phyloP scores from a whole-genome alignment of 176 grass and related monocot genomes.

The Elymus sibiricus region DNA sequence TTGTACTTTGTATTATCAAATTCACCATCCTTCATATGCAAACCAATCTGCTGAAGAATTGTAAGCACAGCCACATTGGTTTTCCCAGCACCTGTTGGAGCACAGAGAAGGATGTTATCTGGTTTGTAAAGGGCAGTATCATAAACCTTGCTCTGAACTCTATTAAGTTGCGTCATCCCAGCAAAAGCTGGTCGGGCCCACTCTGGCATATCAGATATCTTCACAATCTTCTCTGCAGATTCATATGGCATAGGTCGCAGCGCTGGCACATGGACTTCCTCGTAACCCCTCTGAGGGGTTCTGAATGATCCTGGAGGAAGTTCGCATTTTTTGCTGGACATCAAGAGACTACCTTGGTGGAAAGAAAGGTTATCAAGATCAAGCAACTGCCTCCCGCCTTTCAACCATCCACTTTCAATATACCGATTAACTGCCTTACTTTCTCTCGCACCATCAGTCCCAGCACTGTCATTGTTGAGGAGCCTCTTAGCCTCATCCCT shows the following conservation, averaged over 20 bases:
- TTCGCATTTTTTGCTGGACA: constrained; percentile 84
- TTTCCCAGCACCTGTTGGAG: constrained; percentile 95
- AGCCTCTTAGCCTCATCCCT: constrained; percentile 87
- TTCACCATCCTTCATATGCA: constrained; percentile 67
- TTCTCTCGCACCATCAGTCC: constrained; percentile 30
- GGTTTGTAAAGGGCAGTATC: constrained; percentile 74
- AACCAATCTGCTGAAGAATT: constrained; percentile 83
- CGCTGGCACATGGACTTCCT: constrained; percentile 78
- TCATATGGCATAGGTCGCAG: constrained; percentile 59
- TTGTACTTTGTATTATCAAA: constrained; percentile 82
- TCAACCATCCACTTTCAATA: constrained; percentile 73
- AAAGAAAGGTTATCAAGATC: constrained; percentile 89
- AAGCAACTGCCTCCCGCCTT: constrained; percentile 73
- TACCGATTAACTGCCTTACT: constrained; percentile 44
- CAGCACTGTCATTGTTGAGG: constrained; percentile 53
- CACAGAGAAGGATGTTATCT: constrained; percentile 85
- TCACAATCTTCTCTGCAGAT: constrained; percentile 69
- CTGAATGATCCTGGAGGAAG: constrained; percentile 69
- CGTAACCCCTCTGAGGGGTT: constrained; percentile 74
- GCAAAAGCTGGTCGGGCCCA: constrained; percentile 73
- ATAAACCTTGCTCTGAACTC: constrained; percentile 92
- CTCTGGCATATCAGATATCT: constrained; percentile 75
- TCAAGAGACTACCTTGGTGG: constrained; percentile 79
- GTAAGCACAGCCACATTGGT: constrained; percentile 91
- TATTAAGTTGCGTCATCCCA: constrained; percentile 83